Conservation (phyloP, 2,329 filamentous ascomycete genomes). For the Epichloe sibirici region DNA sequence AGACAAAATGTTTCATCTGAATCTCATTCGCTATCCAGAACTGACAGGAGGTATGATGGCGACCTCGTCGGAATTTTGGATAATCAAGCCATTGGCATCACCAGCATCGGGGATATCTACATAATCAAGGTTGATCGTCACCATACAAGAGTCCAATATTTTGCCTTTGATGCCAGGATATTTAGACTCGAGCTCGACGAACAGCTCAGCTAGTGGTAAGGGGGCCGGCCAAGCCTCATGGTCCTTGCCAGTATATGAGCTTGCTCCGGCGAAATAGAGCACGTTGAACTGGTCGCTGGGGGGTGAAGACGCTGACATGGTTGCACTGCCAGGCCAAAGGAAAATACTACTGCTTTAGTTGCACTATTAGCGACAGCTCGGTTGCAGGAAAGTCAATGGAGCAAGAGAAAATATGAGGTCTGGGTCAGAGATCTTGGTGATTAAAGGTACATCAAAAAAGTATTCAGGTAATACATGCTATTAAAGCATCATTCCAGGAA, state of each 20-base stretch:
- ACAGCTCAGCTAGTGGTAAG: conserved; percentile 49
- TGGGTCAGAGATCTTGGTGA: conserved; percentile 63
- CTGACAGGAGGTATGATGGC: conserved; percentile 82
- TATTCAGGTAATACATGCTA: conserved; percentile 49
- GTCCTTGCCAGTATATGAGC: conserved; percentile 57
- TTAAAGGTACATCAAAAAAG: conserved; percentile 43
- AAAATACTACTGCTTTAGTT: background rate
- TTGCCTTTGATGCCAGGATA: conserved; percentile 58
- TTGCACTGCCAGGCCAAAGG: background rate
- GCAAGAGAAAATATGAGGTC: conserved; percentile 10
- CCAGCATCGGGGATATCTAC: conserved; percentile 50
- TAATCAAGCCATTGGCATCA: conserved; percentile 31
- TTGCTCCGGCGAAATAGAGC: conserved; percentile 70
- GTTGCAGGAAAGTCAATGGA: background rate
- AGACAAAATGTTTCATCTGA: background rate
- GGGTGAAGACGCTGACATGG: conserved; percentile 31
- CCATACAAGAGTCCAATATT: conserved; percentile 59
- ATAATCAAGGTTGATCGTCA: conserved; percentile 74
- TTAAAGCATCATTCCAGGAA: conserved; percentile 37
- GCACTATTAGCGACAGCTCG: background rate
- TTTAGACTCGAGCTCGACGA: conserved; percentile 51
- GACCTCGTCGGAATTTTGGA: conserved; percentile 68
- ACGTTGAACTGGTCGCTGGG: conserved; percentile 60
- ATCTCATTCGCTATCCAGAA: conserved; percentile 46
- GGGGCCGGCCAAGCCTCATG: conserved; percentile 56